A percentile compares a stretch with the other conserved stretches of the same genome.
These are phyloP conservation scores for Nissolia schottii DNA, from an alignment of 306 rosid genomes.

Conservation along the genomic window DNA sequence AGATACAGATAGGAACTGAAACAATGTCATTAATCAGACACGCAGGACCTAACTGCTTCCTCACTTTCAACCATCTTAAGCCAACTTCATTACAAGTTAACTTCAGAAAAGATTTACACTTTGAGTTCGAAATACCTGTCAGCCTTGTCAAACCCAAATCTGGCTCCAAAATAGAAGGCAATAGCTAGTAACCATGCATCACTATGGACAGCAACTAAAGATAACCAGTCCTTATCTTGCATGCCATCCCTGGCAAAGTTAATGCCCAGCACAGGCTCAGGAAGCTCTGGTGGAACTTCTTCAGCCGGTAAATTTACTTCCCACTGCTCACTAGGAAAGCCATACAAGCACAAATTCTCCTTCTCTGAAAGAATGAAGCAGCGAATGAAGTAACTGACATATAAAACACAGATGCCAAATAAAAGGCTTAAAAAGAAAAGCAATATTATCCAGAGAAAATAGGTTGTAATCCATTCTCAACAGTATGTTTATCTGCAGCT, in stretches of 20 bases:
- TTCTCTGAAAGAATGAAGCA: conserved; percentile 57
- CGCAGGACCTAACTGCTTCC: background rate
- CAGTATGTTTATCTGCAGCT: background rate
- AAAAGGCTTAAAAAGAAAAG: background rate
- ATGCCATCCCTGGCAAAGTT: conserved; percentile 97
- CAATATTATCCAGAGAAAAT: background rate
- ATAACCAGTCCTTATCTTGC: conserved; percentile 87
- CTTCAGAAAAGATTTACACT: background rate
- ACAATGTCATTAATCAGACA: background rate
- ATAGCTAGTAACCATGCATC: conserved; percentile 94
- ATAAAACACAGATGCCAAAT: conserved; percentile 17
- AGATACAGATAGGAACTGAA: background rate
- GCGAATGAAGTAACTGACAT: conserved; percentile 14
- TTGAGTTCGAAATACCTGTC: conserved; percentile 54
- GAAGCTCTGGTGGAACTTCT: conserved; percentile 95
- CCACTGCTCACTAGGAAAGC: conserved; percentile 89
- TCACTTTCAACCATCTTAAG: background rate
- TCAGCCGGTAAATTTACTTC: conserved; percentile 98
- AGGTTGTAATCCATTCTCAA: background rate
- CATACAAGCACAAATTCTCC: conserved; percentile 88
- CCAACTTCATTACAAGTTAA: background rate
- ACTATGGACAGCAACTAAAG: conserved; percentile 91
- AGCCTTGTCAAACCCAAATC: conserved; percentile 80
- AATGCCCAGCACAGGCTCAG: conserved; percentile 93
- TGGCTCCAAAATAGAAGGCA: conserved; percentile 90